Conservation (phyloP, 139 green algal species). For the Micractinium sp. region DNA sequence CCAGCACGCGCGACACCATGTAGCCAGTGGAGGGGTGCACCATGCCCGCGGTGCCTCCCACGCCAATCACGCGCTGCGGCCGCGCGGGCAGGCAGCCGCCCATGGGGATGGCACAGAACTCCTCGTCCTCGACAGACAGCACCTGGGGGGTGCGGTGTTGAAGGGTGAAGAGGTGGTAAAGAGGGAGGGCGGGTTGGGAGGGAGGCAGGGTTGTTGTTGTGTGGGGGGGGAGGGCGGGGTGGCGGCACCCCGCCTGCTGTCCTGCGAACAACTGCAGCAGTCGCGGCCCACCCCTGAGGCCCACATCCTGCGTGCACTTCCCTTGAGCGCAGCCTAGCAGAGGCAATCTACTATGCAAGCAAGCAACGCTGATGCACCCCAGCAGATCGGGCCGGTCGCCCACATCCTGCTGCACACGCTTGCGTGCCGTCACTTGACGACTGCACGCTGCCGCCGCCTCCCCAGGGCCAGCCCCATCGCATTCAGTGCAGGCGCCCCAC, state of each 20-base stretch:
- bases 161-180: too few species aligned
- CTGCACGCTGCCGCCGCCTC: too few species aligned
- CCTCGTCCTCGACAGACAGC: slow-evolving; percentile 89
- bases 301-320: too few species aligned
- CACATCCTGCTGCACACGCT: not conserved
- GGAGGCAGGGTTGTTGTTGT: too few species aligned
- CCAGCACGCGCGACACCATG: slow-evolving; percentile 93
- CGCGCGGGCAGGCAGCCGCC: slow-evolving; percentile 92
- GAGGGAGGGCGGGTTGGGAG: too few species aligned
- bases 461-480: not conserved
- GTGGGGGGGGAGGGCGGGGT: too few species aligned
- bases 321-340: not conserved
- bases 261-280: too few species aligned
- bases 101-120: slow-evolving; percentile 99
- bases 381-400: too few species aligned
- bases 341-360: too few species aligned
- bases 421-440: not conserved
- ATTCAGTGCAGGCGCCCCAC: slow-evolving; percentile 34
- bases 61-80: slow-evolving; percentile 94
- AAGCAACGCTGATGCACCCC: too few species aligned
- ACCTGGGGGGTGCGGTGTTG: slow-evolving; percentile 53
- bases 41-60: slow-evolving; percentile 96
- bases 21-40: slow-evolving; percentile 96
- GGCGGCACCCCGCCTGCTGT: too few species aligned
- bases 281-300: too few species aligned